Evolutionary conservation across 306 rosid genomes (phyloP).

Genomic region (Prunus mira): DNA sequence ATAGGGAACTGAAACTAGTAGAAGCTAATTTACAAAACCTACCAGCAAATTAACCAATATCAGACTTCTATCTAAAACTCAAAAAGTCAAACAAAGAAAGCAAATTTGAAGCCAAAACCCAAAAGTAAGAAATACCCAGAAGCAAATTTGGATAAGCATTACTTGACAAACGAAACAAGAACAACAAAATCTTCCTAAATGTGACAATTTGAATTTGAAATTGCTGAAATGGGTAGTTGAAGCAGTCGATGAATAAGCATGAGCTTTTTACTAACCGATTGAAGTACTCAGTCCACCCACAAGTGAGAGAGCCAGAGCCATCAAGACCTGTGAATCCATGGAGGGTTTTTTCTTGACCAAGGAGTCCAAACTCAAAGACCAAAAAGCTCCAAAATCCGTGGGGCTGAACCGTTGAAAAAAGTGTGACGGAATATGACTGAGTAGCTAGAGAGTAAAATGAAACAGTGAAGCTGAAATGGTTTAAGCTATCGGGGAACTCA

Average conservation of each 20-base stretch:
- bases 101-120: not conserved
- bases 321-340: conserved; percentile 71
- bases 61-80: not conserved
- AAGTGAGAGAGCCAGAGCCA: conserved; percentile 93
- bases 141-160: not conserved
- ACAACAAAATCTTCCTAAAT: not conserved
- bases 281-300: conserved; percentile 93
- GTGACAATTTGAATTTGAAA: not conserved
- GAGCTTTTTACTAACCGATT: conserved; percentile 45
- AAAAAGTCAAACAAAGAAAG: not conserved
- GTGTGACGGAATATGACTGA: not conserved
- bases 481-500: not conserved
- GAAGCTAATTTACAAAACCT: not conserved
- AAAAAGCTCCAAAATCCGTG: not conserved
- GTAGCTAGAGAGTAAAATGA: not conserved
- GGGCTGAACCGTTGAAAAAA: not conserved
- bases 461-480: not conserved
- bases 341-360: conserved; percentile 1
- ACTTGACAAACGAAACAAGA: not conserved
- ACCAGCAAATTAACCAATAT: not conserved
- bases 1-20: not conserved
- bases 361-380: not conserved
- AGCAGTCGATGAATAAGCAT: conserved; percentile 1
- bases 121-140: not conserved
- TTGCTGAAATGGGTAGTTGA: conserved; percentile 9